These are phyloP conservation scores for Kuraishia borneana DNA, from an alignment of 805 yeast species.

Conservation along the genomic window DNA sequence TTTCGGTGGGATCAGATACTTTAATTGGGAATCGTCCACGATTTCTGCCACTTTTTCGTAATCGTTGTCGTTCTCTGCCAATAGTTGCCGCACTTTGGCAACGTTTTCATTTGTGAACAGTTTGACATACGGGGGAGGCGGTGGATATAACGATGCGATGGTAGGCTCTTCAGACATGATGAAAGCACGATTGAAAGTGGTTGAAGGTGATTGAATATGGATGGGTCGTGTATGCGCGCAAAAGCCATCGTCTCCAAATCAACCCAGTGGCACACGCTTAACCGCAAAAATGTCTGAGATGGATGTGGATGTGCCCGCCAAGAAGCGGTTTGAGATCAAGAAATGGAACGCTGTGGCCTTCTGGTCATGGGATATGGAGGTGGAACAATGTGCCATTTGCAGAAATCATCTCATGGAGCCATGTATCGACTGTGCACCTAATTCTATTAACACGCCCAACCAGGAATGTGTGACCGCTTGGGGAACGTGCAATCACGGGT, in stretches of 20 bases:
- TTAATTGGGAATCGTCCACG: slow-evolving; percentile 24
- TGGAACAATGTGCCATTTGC: slow-evolving; percentile 96
- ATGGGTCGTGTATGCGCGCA: too few relatives aligned
- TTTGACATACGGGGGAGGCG: slow-evolving; percentile 80
- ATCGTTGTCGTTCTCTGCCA: slow-evolving; percentile 14
- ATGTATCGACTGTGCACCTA: slow-evolving; percentile 93
- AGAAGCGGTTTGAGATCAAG: slow-evolving; percentile 82
- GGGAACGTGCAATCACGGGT: slow-evolving; percentile 97
- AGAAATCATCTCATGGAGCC: slow-evolving; percentile 97
- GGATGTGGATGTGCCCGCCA: slow-evolving; percentile 14
- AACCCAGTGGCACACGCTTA: background rate
- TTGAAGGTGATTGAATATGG: too few relatives aligned
- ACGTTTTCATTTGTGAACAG: slow-evolving; percentile 63
- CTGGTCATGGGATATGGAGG: slow-evolving; percentile 98
- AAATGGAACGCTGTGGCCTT: slow-evolving; percentile 99
- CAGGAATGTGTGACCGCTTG: slow-evolving; percentile 91
- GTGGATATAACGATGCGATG: slow-evolving; percentile 88
- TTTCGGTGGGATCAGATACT: slow-evolving; percentile 53
- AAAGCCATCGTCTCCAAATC: background rate
- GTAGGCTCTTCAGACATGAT: too few relatives aligned
- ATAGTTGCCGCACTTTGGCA: slow-evolving; percentile 7
- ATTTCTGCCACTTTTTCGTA: slow-evolving; percentile 12
- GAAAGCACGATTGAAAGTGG: too few relatives aligned
- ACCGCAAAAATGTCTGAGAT: background rate
- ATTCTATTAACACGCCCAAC: slow-evolving; percentile 46